These are phyloP conservation scores for Phyllosticta citribraziliensis DNA, from an alignment of 2,329 filamentous ascomycete genomes.

Conservation along the genomic window DNA sequence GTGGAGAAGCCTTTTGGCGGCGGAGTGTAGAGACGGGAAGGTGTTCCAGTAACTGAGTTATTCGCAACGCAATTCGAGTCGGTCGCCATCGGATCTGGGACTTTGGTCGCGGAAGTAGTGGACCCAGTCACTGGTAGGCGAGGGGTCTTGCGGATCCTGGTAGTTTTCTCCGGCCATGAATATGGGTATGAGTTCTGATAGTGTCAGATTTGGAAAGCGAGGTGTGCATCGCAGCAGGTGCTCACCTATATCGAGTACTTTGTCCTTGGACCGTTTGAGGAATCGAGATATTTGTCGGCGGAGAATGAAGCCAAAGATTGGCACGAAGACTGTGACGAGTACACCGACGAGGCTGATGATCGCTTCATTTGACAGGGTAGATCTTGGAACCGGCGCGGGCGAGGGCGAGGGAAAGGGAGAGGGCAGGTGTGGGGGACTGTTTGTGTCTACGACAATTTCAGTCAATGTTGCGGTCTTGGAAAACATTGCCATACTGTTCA, in stretches of 20 bases:
- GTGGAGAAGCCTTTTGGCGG: too few relatives aligned
- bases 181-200: background rate
- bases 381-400: background rate
- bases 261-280: background rate
- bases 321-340: background rate
- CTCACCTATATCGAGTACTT: background rate
- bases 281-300: background rate
- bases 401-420: too few relatives aligned
- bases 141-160: background rate
- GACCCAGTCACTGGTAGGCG: too few relatives aligned
- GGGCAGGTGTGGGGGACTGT: too few relatives aligned
- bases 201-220: background rate
- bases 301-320: background rate
- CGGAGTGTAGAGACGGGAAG: too few relatives aligned
- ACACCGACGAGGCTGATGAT: background rate
- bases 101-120: background rate
- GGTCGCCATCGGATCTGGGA: background rate
- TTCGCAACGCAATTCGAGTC: too few relatives aligned
- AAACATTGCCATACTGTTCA: background rate
- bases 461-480: background rate
- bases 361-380: background rate
- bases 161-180: background rate
- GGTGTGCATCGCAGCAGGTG: background rate
- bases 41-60: too few relatives aligned
- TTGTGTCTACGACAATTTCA: background rate